Evolutionary conservation across 768 basidiomycete genomes (phyloP).

Genomic region (Russula olivacea): DNA sequence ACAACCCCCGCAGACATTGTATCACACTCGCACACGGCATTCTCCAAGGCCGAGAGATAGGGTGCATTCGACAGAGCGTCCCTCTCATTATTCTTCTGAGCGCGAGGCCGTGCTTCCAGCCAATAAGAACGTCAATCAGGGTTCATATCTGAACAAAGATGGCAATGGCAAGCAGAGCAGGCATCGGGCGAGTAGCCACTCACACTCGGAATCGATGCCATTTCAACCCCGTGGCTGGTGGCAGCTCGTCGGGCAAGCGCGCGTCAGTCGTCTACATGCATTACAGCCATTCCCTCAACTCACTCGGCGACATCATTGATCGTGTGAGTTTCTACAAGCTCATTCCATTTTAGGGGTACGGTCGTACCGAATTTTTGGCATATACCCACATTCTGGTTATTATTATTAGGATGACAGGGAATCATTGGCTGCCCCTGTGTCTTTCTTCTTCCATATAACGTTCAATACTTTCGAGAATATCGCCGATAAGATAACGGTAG

Average conservation of each 20-base stretch:
- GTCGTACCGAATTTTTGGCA: background rate
- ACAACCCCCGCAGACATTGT: slow-evolving; percentile 74
- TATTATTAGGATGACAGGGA: slow-evolving; percentile 61
- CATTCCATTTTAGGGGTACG: slow-evolving; percentile 15
- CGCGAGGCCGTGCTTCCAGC: slow-evolving; percentile 18
- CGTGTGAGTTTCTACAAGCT: slow-evolving; percentile 42
- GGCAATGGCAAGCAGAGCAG: slow-evolving; percentile 40
- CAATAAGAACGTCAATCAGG: slow-evolving; percentile 42
- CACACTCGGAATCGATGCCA: slow-evolving; percentile 52
- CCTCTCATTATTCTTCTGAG: background rate
- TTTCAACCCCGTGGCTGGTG: slow-evolving; percentile 36
- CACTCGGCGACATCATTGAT: slow-evolving; percentile 75
- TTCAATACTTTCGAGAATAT: slow-evolving; percentile 79
- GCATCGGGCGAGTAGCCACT: slow-evolving; percentile 36
- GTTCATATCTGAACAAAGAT: slow-evolving; percentile 39
- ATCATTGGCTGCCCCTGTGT: slow-evolving; percentile 58
- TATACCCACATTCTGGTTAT: too few relatives aligned
- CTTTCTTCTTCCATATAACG: slow-evolving; percentile 65
- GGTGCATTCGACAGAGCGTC: slow-evolving; percentile 13
- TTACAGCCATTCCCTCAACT: slow-evolving; percentile 75
- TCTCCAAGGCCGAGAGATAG: slow-evolving; percentile 32
- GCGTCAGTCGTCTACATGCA: slow-evolving; percentile 53
- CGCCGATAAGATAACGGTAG: slow-evolving; percentile 69
- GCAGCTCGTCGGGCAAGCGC: slow-evolving; percentile 15
- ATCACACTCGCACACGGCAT: slow-evolving; percentile 59